A percentile compares a stretch with the other conserved stretches of the same genome.
Conservation (phyloP, 306 rosid species). For the Geum urbanum region DNA sequence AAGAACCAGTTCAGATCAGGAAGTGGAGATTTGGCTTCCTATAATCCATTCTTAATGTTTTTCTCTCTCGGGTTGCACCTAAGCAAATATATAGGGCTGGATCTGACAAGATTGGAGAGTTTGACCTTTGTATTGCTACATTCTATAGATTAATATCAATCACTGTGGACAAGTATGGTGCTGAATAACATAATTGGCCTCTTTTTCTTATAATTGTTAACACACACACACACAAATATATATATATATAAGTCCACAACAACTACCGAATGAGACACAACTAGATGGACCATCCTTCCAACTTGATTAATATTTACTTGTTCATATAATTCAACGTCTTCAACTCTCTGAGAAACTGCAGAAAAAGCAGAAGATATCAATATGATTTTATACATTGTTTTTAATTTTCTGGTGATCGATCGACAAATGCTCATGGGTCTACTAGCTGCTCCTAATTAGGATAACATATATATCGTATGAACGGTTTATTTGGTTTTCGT, state of each 20-base stretch:
- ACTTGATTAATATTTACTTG: background rate
- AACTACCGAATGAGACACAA: background rate
- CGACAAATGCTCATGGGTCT: conserved; percentile 24
- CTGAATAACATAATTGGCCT: background rate
- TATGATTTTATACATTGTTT: background rate
- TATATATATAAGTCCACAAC: background rate
- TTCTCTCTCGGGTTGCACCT: too few relatives aligned
- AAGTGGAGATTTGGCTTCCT: background rate
- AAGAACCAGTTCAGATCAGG: background rate
- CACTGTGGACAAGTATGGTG: background rate
- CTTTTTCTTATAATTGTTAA: background rate
- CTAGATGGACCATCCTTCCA: background rate
- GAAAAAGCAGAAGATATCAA: conserved; percentile 1
- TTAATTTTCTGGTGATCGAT: background rate
- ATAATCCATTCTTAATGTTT: conserved; percentile 2
- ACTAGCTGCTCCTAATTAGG: background rate
- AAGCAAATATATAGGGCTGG: too few relatives aligned
- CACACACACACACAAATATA: too few relatives aligned
- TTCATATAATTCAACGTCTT: background rate
- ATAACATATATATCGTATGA: conserved; percentile 13
- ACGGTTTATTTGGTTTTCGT: background rate
- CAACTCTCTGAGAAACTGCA: background rate
- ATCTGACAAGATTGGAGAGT: background rate
- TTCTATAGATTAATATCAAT: background rate
- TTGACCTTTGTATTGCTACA: background rate